These are phyloP conservation scores for Penicillium sp. DNA, from an alignment of 2,329 filamentous ascomycete species.

Conservation along the genomic window DNA sequence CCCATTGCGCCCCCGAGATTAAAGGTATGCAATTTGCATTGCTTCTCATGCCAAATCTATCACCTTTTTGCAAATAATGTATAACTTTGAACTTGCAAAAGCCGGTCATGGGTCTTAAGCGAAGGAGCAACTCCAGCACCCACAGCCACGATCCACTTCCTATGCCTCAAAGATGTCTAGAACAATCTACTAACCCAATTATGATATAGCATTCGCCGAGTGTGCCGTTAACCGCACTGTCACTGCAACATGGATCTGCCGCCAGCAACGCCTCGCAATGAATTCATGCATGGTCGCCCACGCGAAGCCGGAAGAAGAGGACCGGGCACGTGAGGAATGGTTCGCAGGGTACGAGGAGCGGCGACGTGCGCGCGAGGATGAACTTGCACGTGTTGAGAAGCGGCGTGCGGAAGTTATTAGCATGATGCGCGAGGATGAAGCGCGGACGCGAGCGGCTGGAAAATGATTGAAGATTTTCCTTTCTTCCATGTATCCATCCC, in stretches of 20 bases:
- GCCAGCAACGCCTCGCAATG: conserved; percentile 76
- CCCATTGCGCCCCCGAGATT: conserved; percentile 72
- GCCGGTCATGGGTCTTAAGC: background rate
- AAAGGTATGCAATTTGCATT: conserved; percentile 55
- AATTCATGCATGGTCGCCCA: conserved; percentile 89
- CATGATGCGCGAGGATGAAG: conserved; percentile 42
- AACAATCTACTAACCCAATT: conserved; percentile 5
- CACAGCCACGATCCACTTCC: background rate
- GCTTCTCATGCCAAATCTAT: background rate
- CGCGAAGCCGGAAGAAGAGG: conserved; percentile 80
- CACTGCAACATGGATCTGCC: conserved; percentile 83
- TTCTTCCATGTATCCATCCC: background rate
- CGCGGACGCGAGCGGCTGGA: conserved; percentile 18
- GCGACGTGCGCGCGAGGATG: conserved; percentile 63
- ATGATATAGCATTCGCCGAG: conserved; percentile 73
- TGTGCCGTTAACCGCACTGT: conserved; percentile 86
- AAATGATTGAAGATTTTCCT: conserved; percentile 14
- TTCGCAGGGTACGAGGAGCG: conserved; percentile 74
- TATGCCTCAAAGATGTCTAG: background rate
- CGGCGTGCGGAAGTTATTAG: conserved; percentile 42
- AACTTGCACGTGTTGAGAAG: conserved; percentile 46
- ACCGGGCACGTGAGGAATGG: conserved; percentile 90
- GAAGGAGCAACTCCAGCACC: background rate
- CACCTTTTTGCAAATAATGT: background rate
- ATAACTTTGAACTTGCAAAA: background rate